Evolutionary conservation across 2,329 filamentous ascomycete genomes (phyloP), one percentile per base, ranked within the genome.

Genomic region (Curvularia spicifera): DNA sequence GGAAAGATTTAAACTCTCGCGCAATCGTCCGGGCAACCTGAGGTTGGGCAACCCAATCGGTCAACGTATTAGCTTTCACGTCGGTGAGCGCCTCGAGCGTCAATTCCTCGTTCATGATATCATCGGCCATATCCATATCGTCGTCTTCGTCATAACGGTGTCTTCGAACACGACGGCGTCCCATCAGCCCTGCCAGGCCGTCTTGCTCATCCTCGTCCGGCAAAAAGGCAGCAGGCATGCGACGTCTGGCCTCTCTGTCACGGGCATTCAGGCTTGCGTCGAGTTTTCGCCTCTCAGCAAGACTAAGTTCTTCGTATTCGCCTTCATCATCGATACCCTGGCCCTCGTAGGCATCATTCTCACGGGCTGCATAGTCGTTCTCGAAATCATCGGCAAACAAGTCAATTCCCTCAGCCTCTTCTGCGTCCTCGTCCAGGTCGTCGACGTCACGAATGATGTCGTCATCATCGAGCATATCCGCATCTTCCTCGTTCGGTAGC

Each of bases 141-240:
- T 97, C 93, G 40, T 97, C 93, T 78, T 99, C 96, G 65, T 99
- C 95, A 72, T 98, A 99, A 68, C 90, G 87, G 78, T 95, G 91
- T 67, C 95, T 88, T 51, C 91, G 88, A 65, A 94, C 88, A 53
- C 93, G 88, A 22, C 91, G 92, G 76, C 96, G 93, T 26, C 89
- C 87, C 22, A 92, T 92, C 22, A 98, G 83, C 73, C 98, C 93
- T 61, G 93, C 83, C 56, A 95, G 87, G 49, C 87, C 90, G 65
- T 95, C 93, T 8, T 94, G 91, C 3, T 95, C 92, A 60, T 94
- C 92, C 31, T 97, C 94, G 31, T 90, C 89, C 6, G 87, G 87
- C 39, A 94, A 80, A 70, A 92, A 94, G 6, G 89, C 91, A 28
- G 85, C 85, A 2, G 90, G 90, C 71, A 91, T 87, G 47, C 85